Percentiles rank a stretch among this genome's conserved stretches.
These are phyloP conservation scores for Glycine latifolia DNA, from an alignment of 306 rosid species.

Conservation along the genomic window DNA sequence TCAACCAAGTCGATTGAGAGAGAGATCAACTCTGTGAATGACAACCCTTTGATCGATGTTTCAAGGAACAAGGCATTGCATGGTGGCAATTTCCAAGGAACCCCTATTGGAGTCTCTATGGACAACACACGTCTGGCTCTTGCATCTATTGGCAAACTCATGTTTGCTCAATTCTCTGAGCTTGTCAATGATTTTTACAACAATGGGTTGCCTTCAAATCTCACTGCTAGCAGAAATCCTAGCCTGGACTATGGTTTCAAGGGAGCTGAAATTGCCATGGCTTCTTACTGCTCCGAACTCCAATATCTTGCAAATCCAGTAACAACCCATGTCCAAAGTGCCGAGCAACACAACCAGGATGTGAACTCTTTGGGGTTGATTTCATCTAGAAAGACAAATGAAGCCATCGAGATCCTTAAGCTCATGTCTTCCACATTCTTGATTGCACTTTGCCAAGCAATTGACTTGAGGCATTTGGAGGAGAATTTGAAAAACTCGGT, in stretches of 20 bases:
- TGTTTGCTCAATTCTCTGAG: slow-evolving; percentile 91
- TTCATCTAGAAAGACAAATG: slow-evolving; percentile 80
- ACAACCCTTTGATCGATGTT: slow-evolving; percentile 89
- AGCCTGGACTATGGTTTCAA: slow-evolving; percentile 93
- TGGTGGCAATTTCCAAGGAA: slow-evolving; percentile 95
- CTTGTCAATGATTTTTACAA: slow-evolving; percentile 89
- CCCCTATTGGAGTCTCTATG: slow-evolving; percentile 96
- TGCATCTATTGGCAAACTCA: slow-evolving; percentile 85
- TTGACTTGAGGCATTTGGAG: slow-evolving; percentile 91
- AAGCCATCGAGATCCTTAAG: slow-evolving; percentile 68
- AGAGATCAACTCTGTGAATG: slow-evolving; percentile 91
- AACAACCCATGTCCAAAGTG: slow-evolving; percentile 59
- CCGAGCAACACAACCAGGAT: slow-evolving; percentile 63
- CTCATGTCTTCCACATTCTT: slow-evolving; percentile 74
- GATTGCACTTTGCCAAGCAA: slow-evolving; percentile 85
- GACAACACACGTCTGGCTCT: slow-evolving; percentile 91
- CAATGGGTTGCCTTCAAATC: slow-evolving; percentile 87
- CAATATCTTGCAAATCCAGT: slow-evolving; percentile 62
- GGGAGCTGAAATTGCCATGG: slow-evolving; percentile 74
- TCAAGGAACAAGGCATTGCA: slow-evolving; percentile 90
- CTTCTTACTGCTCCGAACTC: slow-evolving; percentile 60
- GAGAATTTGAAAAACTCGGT: slow-evolving; percentile 75
- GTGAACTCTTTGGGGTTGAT: slow-evolving; percentile 83
- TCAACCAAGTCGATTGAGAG: slow-evolving; percentile 88
- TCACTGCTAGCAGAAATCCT: slow-evolving; percentile 77